Evolutionary conservation across 1,139 yeast genomes (phyloP), one percentile per base, ranked within the genome.

Genomic region (Saccharomyces hybrid): DNA sequence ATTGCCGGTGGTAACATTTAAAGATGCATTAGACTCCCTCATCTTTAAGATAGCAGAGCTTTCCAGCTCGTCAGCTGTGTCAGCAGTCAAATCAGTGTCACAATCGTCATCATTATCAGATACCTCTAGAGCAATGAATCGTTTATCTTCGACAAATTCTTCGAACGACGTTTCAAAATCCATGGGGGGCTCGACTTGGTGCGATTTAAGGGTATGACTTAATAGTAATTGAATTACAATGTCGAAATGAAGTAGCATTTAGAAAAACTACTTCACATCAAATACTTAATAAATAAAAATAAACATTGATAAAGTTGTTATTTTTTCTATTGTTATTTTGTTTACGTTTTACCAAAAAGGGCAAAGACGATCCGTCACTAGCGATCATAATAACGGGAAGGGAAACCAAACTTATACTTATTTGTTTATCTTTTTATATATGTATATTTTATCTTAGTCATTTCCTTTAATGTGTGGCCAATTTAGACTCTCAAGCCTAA

Each of bases 401-500:
- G 49, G 29, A 16, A 48, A 27, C 27, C 25, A 16, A 42, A 29
- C 14, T 25, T 32, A 31, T 42, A 49, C 38, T 53, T 46, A 46
- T 28, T 31, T 46, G 34, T 44, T 48, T 51, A 53, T 53, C 48
- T 51, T 26, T 49, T 28, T 54, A 46, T 55, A 47, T 52, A 47
- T 49, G 44, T 49, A 47, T 28, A 28, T 34, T 53, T 31, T 49
- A 23, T 28, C 8, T 13, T 47, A 14, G 14, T 42, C 26, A 8
- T 16, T 49, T 42, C 48, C 25, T 48, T 41, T 46, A 31, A 51
- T 47, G 46, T 14, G 20, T 26, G 32, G 16, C 23, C n/a, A 23
- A n/a, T 47, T 53, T 55, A 65, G 48, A 64, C 59, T 57, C 68
- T 63, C 42, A 64, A 50, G 46, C 79, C 84, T 57, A 82, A 68